A percentile compares a stretch with the other conserved stretches of the same genome.
phyloP scores from a whole-genome alignment of 352 stramenopile genomes.

The Phytophthora sp. region DNA sequence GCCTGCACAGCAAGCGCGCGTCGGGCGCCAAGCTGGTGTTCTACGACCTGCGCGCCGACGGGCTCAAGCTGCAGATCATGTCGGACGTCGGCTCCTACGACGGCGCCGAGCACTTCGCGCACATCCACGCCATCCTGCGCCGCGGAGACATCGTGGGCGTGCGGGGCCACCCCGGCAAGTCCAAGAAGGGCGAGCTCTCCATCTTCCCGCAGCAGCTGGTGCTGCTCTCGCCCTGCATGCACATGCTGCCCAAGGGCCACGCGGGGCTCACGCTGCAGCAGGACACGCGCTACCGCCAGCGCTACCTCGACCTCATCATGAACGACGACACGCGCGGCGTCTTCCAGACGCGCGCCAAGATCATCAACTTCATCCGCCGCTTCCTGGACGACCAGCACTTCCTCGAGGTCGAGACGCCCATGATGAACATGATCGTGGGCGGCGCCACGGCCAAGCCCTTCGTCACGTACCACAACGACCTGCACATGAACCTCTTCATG shows the following conservation, averaged over 20 bases:
- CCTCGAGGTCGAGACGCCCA: slow-evolving; percentile 98
- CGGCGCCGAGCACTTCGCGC: slow-evolving; percentile 54
- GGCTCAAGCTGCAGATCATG: slow-evolving; percentile 98
- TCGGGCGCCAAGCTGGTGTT: slow-evolving; percentile 98
- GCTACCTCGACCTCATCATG: slow-evolving; percentile 97
- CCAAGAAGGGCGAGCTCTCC: slow-evolving; percentile 97
- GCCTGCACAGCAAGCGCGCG: slow-evolving; percentile 95
- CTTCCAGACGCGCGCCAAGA: slow-evolving; percentile 94
- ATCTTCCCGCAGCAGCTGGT: slow-evolving; percentile 93
- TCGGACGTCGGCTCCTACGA: slow-evolving; percentile 80
- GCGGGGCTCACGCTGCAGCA: slow-evolving; percentile 71
- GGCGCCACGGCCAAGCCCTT: slow-evolving; percentile 98
- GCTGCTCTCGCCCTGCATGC: slow-evolving; percentile 85
- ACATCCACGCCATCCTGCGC: slow-evolving; percentile 92
- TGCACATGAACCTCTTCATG: slow-evolving; percentile 97
- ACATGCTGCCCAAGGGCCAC: slow-evolving; percentile 84
- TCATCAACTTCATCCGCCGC: slow-evolving; percentile 94
- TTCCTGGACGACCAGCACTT: slow-evolving; percentile 95
- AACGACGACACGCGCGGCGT: slow-evolving; percentile 94
- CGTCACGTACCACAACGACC: slow-evolving; percentile 97
- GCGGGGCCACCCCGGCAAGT: slow-evolving; percentile 94
- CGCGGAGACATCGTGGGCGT: slow-evolving; percentile 98
- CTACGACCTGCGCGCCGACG: slow-evolving; percentile 97
- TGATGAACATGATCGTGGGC: slow-evolving; percentile 95
- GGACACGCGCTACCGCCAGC: slow-evolving; percentile 90